phyloP scores from a whole-genome alignment of 441 rosid species.

The Daphne laureola region DNA sequence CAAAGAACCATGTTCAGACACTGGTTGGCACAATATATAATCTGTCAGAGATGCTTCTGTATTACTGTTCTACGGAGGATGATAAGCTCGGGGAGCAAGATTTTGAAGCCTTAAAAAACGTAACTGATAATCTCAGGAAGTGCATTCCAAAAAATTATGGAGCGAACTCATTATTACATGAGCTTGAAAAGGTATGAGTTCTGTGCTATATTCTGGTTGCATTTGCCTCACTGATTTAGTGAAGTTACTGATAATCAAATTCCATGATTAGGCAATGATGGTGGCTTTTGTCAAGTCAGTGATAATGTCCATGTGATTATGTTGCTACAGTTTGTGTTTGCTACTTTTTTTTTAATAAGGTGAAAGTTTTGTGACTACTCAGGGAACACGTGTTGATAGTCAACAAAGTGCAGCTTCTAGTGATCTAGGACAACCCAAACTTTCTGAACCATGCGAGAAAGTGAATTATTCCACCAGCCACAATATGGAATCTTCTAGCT shows the following conservation, averaged over 20 bases:
- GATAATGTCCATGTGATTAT: not conserved
- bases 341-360: conserved; percentile 3
- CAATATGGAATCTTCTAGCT: conserved; percentile 18
- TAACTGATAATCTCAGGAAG: conserved; percentile 41
- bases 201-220: conserved; percentile 6
- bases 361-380: not conserved
- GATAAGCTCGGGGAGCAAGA: conserved; percentile 47
- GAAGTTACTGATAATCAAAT: not conserved
- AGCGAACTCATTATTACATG: conserved; percentile 25
- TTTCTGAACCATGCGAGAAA: conserved; percentile 20
- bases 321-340: not conserved
- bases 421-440: conserved; percentile 16
- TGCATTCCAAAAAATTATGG: conserved; percentile 38
- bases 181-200: conserved; percentile 41
- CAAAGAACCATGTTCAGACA: conserved; percentile 32
- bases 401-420: conserved; percentile 15
- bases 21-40: conserved; percentile 48
- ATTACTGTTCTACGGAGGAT: conserved; percentile 41
- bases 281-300: not conserved
- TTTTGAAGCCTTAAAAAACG: conserved; percentile 41
- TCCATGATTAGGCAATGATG: no score
- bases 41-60: conserved; percentile 61
- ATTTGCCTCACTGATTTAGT: conserved; percentile 4
- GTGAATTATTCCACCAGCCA: conserved; percentile 19
- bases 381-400: conserved; percentile 24